Conservation (phyloP, 1,139 yeast genomes). For the Diutina rugosa region DNA sequence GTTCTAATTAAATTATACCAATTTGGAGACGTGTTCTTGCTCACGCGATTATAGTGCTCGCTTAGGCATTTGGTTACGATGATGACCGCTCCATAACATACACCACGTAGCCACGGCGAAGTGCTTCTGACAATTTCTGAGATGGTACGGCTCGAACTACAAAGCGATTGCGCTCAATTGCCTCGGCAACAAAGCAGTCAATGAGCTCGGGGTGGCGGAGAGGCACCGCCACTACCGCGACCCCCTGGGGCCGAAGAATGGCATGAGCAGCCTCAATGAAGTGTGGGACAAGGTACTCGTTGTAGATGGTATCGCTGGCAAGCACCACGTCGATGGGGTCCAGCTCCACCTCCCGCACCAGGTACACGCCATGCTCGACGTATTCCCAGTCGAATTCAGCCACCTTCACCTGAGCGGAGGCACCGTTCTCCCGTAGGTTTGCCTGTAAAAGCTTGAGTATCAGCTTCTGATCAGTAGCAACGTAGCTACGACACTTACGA, state of each 20-base stretch:
- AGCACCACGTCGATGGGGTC: constrained; percentile 31
- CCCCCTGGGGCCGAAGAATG: constrained; percentile 21
- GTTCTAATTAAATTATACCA: no score
- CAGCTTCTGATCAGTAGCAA: constrained; percentile 55
- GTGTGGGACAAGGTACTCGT: constrained; percentile 43
- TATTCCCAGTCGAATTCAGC: constrained; percentile 59
- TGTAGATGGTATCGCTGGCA: constrained; percentile 64
- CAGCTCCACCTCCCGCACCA: constrained; percentile 7
- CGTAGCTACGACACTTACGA: constrained; percentile 18
- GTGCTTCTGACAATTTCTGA: neutral
- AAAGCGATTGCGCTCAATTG: constrained; percentile 9
- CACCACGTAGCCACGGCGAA: neutral
- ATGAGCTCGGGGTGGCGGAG: constrained; percentile 41
- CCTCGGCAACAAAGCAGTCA: constrained; percentile 29
- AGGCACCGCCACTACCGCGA: constrained; percentile 38
- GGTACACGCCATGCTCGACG: constrained; percentile 18
- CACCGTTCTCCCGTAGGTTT: constrained; percentile 29
- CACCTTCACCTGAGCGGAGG: constrained; percentile 14
- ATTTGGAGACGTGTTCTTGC: no score
- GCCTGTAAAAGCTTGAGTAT: constrained; percentile 35
- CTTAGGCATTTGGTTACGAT: no score
- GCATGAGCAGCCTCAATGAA: constrained; percentile 30
- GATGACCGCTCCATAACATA: neutral
- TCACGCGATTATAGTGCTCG: no score
- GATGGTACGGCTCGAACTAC: constrained; percentile 14